These are phyloP conservation scores for Acacia pycnantha DNA, from an alignment of 331 rosid species.

Conservation along the genomic window DNA sequence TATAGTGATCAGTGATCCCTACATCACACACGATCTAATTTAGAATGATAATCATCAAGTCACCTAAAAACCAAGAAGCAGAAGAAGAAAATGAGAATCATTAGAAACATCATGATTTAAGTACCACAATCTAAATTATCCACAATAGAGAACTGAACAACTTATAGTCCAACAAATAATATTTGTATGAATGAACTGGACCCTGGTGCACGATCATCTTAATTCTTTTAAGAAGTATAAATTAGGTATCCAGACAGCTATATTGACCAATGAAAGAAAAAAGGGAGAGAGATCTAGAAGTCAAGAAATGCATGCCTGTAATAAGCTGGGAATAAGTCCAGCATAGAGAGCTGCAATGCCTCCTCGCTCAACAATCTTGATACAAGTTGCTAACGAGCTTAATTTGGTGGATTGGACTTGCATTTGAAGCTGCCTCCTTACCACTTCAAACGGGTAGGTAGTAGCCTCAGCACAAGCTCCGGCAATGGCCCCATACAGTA, in stretches of 20 bases:
- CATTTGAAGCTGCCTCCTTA: constrained; percentile 88
- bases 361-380: constrained; percentile 78
- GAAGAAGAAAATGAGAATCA: not conserved
- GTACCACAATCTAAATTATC: not conserved
- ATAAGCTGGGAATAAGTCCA: constrained; percentile 94
- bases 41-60: not conserved
- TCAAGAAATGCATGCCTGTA: constrained; percentile 66
- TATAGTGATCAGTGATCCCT: constrained; percentile 19
- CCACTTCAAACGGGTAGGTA: constrained; percentile 94
- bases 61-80: not conserved
- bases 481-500: constrained; percentile 84
- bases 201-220: not conserved
- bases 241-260: not conserved
- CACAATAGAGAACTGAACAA: not conserved
- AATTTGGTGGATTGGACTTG: constrained; percentile 76
- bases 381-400: constrained; percentile 78
- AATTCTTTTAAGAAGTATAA: not conserved
- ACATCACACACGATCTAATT: not conserved
- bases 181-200: not conserved
- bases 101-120: constrained; percentile 1
- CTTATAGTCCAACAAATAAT: not conserved
- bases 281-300: constrained; percentile 19
- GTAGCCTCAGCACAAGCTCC: constrained; percentile 99
- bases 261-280: not conserved
- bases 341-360: constrained; percentile 89